These are phyloP conservation scores for Leccinum olivaceopallidum DNA, from an alignment of 768 basidiomycete species.

Conservation along the genomic window DNA sequence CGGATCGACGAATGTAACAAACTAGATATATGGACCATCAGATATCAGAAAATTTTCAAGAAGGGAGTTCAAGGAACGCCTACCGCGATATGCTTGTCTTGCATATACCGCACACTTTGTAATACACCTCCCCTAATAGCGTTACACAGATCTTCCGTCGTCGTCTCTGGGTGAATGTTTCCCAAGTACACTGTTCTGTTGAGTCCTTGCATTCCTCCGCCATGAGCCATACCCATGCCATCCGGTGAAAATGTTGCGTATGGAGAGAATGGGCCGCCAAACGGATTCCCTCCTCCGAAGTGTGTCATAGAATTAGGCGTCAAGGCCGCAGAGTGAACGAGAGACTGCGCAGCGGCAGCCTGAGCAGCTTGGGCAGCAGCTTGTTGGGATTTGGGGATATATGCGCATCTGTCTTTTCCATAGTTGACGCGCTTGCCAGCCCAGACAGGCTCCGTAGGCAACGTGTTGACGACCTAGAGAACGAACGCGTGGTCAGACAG, in stretches of 20 bases:
- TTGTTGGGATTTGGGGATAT: constrained; percentile 94
- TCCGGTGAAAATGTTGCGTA: constrained; percentile 56
- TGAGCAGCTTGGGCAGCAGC: constrained; percentile 86
- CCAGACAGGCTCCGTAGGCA: constrained; percentile 92
- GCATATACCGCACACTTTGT: constrained; percentile 93
- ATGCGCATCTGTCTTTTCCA: constrained; percentile 98
- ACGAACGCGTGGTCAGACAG: constrained; percentile 3
- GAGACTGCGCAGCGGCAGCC: constrained; percentile 78
- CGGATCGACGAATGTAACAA: constrained; percentile 95
- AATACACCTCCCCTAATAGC: constrained; percentile 95
- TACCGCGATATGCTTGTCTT: constrained; percentile 96
- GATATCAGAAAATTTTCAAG: neutral
- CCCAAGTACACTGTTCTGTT: constrained; percentile 96
- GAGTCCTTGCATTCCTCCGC: constrained; percentile 51
- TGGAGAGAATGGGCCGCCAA: constrained; percentile 40
- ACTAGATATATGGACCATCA: constrained; percentile 45
- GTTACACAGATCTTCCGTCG: constrained; percentile 94
- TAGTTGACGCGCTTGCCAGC: constrained; percentile 96
- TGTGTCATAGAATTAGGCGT: constrained; percentile 32
- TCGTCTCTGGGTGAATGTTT: constrained; percentile 96
- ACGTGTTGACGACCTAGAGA: constrained; percentile 82
- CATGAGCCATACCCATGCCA: constrained; percentile 30
- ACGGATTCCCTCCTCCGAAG: constrained; percentile 33
- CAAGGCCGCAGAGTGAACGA: constrained; percentile 50
- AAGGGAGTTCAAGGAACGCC: constrained; percentile 31